Conservation (phyloP, 2,329 filamentous ascomycete genomes). For the Trichoderma sp. region DNA sequence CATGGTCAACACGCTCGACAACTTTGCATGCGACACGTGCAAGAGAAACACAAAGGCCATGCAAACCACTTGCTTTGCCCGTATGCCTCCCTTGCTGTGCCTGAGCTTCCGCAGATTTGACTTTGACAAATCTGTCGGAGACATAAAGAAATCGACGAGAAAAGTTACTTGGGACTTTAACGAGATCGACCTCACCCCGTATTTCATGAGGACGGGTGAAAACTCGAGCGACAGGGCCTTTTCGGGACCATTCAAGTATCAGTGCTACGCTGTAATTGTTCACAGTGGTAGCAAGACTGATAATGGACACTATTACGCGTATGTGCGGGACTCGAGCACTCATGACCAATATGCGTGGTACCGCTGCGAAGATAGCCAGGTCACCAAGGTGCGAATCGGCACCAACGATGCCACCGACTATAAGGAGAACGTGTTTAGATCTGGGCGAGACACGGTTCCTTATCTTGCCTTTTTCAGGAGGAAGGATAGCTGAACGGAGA, state of each 20-base stretch:
- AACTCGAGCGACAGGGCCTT: slow-evolving; percentile 41
- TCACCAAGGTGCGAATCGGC: slow-evolving; percentile 43
- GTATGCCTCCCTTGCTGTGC: slow-evolving; percentile 75
- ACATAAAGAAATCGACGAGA: slow-evolving; percentile 63
- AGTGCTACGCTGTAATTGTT: slow-evolving; percentile 80
- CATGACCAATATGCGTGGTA: slow-evolving; percentile 47
- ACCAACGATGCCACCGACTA: slow-evolving; percentile 35
- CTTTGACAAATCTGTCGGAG: slow-evolving; percentile 32
- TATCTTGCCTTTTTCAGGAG: slow-evolving; percentile 48
- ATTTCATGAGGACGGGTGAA: slow-evolving; percentile 40
- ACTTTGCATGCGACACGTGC: slow-evolving; percentile 74
- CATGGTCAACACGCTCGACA: slow-evolving; percentile 62
- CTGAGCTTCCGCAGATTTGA: slow-evolving; percentile 67
- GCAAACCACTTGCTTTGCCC: slow-evolving; percentile 71
- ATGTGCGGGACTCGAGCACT: slow-evolving; percentile 57
- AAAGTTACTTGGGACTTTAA: slow-evolving; percentile 75
- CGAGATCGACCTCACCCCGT: slow-evolving; percentile 55
- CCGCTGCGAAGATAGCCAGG: slow-evolving; percentile 46
- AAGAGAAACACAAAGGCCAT: slow-evolving; percentile 63
- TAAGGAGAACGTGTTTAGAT: slow-evolving; percentile 40
- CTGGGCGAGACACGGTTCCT: slow-evolving; percentile 39
- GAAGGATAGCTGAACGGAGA: slow-evolving; percentile 28
- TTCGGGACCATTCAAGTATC: slow-evolving; percentile 65
- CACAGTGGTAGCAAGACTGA: slow-evolving; percentile 67
- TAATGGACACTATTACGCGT: slow-evolving; percentile 77